Percentiles rank a stretch among this genome's conserved stretches.
Conservation (phyloP, 2,329 filamentous ascomycete genomes). For the Metarhizium anisopliae region DNA sequence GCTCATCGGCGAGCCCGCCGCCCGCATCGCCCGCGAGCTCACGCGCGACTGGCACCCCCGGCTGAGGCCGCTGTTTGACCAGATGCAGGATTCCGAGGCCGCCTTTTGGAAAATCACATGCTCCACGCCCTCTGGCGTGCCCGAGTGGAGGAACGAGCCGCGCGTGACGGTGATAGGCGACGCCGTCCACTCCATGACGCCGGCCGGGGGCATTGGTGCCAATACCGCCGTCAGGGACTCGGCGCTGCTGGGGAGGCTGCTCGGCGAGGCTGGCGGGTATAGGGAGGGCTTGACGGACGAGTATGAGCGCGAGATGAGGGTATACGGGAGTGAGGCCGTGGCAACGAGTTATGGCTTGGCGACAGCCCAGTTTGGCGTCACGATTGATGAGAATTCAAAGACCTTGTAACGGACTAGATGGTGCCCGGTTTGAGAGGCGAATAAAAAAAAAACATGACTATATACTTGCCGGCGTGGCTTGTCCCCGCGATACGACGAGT, state of each 20-base stretch:
- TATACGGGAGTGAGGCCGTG: slow-evolving; percentile 50
- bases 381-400: slow-evolving; percentile 32
- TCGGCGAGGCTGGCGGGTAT: slow-evolving; percentile 44
- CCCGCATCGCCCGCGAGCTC: slow-evolving; percentile 46
- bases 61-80: slow-evolving; percentile 46
- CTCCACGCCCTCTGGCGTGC: slow-evolving; percentile 49
- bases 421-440: too few relatives aligned
- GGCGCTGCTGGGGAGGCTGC: slow-evolving; percentile 41
- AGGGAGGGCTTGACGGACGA: slow-evolving; percentile 42
- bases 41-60: slow-evolving; percentile 46
- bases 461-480: too few relatives aligned
- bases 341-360: slow-evolving; percentile 42
- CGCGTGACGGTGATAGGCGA: slow-evolving; percentile 51
- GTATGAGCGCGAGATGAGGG: slow-evolving; percentile 55
- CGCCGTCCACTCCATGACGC: slow-evolving; percentile 49
- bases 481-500: too few relatives aligned
- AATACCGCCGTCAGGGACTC: slow-evolving; percentile 49
- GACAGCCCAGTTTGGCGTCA: slow-evolving; percentile 30
- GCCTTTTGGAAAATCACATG: slow-evolving; percentile 62
- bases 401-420: not conserved
- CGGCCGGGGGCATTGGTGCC: slow-evolving; percentile 45
- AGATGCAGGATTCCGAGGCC: slow-evolving; percentile 47
- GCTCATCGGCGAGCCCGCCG: slow-evolving; percentile 47
- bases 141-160: slow-evolving; percentile 49
- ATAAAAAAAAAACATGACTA: too few relatives aligned